Percentiles rank a stretch among this genome's conserved stretches.
Conservation (phyloP, 768 basidiomycete genomes). For the Thelephora ganbajun region DNA sequence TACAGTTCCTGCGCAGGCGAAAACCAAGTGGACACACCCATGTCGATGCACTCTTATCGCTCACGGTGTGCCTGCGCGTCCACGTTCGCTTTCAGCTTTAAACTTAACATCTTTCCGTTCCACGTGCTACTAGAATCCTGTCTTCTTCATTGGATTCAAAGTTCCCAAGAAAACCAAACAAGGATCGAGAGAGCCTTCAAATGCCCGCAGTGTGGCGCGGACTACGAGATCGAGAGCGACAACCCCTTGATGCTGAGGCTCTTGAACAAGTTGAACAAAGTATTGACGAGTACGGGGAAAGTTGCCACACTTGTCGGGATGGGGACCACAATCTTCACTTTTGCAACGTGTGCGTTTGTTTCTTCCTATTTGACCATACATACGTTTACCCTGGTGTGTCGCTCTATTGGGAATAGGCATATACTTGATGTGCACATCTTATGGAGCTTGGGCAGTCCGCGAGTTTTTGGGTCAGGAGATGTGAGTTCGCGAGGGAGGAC, state of each 20-base stretch:
- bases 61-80: constrained; percentile 20
- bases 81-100: not conserved
- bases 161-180: constrained; percentile 41
- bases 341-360: constrained; percentile 42
- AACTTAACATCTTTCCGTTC: too few relatives aligned
- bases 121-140: constrained; percentile 33
- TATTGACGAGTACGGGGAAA: constrained; percentile 36
- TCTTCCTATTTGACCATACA: not conserved
- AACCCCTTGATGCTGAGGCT: constrained; percentile 37
- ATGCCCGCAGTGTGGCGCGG: constrained; percentile 63
- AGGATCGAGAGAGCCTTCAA: constrained; percentile 55
- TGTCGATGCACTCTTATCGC: constrained; percentile 72
- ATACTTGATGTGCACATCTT: constrained; percentile 41
- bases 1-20: constrained; percentile 18
- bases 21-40: constrained; percentile 63
- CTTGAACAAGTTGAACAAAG: constrained; percentile 35
- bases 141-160: constrained; percentile 67
- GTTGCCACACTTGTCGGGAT: constrained; percentile 35
- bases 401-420: constrained; percentile 27
- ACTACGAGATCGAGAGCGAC: constrained; percentile 55
- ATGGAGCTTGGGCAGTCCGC: constrained; percentile 59
- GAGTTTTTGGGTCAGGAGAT: constrained; percentile 58
- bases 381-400: constrained; percentile 12
- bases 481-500: constrained; percentile 19
- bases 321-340: constrained; percentile 35